phyloP scores from a whole-genome alignment of 129 eudicot species.

The Cynara cardunculus region DNA sequence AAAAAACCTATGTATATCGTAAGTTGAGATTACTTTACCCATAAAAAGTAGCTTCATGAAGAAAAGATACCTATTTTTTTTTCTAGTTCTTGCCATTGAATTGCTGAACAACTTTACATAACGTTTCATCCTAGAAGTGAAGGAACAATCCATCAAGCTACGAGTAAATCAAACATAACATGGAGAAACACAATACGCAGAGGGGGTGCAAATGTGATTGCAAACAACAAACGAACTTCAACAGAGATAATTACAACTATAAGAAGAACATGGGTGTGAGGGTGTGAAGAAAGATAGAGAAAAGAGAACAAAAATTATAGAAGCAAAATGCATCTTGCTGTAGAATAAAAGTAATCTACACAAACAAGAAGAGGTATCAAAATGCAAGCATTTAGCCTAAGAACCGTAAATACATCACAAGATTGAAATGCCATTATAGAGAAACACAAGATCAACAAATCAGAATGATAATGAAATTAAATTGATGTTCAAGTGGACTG shows the following conservation, averaged over 20 bases:
- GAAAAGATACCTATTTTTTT: constrained; percentile 74
- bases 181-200: background rate
- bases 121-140: constrained; percentile 70
- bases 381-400: background rate
- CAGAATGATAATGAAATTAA: background rate
- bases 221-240: background rate
- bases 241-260: background rate
- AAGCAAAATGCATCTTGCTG: background rate
- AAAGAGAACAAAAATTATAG: background rate
- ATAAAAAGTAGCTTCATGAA: background rate
- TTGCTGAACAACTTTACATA: constrained; percentile 86
- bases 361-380: background rate
- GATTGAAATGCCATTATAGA: background rate
- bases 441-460: background rate
- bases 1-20: too few species aligned
- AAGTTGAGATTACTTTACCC: background rate
- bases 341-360: background rate
- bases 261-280: background rate
- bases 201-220: background rate
- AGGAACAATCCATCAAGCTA: constrained; percentile 1
- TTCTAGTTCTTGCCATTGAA: constrained; percentile 97
- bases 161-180: background rate
- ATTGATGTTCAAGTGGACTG: background rate
- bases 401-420: background rate
- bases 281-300: background rate